Percentiles rank a stretch among this genome's conserved stretches.
Evolutionary conservation across 148 eudicot species (phyloP).

Genomic region (Silene conica): DNA sequence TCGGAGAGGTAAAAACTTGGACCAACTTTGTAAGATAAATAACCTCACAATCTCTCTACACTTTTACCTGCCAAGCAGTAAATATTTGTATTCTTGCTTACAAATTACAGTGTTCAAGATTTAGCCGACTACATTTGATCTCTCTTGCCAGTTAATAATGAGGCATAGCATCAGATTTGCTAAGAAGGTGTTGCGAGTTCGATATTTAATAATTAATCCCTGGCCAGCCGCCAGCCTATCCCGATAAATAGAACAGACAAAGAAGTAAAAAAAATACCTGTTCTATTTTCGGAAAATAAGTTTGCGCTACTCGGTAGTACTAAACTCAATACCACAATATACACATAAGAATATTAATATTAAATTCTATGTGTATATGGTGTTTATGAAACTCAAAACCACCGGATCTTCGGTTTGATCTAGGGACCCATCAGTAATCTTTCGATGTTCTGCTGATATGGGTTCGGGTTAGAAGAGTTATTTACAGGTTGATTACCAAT

Average conservation of each 20-base stretch:
- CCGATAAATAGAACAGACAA: constrained; percentile 7
- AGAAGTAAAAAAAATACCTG: not conserved
- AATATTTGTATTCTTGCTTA: constrained; percentile 24
- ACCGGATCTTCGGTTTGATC: constrained; percentile 21
- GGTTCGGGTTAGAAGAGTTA: constrained; percentile 57
- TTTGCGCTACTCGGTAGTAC: not conserved
- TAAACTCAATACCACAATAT: not conserved
- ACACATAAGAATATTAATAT: not conserved
- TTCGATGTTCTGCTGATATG: constrained; percentile 60
- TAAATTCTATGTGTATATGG: not conserved
- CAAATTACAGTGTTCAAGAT: constrained; percentile 29
- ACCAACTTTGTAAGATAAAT: not conserved
- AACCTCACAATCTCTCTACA: not conserved
- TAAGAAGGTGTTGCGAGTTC: constrained; percentile 13
- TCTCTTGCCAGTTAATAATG: constrained; percentile 20
- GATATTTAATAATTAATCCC: constrained; percentile 21
- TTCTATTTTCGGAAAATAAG: not conserved
- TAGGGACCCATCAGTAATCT: constrained; percentile 68
- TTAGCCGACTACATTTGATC: constrained; percentile 17
- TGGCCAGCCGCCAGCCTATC: constrained; percentile 5
- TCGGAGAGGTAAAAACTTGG: not conserved
- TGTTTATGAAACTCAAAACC: not conserved
- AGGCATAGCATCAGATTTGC: constrained; percentile 16
- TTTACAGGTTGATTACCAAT: constrained; percentile 47
- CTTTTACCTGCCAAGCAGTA: constrained; percentile 19